Conservation (phyloP, 257 asterid genomes). For the Penstemon eatonii region DNA sequence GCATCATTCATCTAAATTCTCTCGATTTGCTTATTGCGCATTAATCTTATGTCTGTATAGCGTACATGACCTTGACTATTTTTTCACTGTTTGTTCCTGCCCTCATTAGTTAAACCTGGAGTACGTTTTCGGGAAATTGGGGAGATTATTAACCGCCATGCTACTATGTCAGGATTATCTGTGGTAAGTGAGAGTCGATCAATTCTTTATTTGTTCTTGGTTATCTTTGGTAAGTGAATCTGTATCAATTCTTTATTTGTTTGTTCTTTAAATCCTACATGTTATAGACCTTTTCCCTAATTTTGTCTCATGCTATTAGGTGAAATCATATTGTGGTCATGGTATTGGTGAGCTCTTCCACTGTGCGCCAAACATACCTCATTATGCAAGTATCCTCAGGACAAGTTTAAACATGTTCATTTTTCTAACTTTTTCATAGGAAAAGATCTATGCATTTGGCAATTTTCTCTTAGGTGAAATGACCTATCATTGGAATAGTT, state of each 20-base stretch:
- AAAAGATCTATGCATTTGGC: not conserved
- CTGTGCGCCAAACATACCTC: slow-evolving; percentile 97
- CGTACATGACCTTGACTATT: not conserved
- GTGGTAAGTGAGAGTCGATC: slow-evolving; percentile 57
- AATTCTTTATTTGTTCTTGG: slow-evolving; percentile 34
- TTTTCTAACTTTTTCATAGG: not conserved
- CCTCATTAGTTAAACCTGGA: slow-evolving; percentile 83
- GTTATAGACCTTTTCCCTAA: not conserved
- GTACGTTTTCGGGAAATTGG: slow-evolving; percentile 93
- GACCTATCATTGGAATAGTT: not conserved
- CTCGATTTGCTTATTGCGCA: not conserved
- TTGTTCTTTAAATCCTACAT: not conserved
- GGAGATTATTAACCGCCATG: slow-evolving; percentile 84
- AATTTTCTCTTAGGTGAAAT: slow-evolving; percentile 16
- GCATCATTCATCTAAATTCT: not conserved
- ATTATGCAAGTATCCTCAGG: slow-evolving; percentile 91
- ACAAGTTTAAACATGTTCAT: not conserved
- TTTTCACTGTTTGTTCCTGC: slow-evolving; percentile 17
- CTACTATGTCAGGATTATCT: slow-evolving; percentile 87
- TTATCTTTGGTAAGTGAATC: slow-evolving; percentile 72
- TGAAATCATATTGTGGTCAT: slow-evolving; percentile 87
- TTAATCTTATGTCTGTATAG: no score
- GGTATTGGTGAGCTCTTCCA: slow-evolving; percentile 98
- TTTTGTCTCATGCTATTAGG: slow-evolving; percentile 45
- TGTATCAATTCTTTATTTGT: not conserved